Evolutionary conservation across 2,329 filamentous ascomycete species (phyloP).

Genomic region (Exophiala aquamarina): DNA sequence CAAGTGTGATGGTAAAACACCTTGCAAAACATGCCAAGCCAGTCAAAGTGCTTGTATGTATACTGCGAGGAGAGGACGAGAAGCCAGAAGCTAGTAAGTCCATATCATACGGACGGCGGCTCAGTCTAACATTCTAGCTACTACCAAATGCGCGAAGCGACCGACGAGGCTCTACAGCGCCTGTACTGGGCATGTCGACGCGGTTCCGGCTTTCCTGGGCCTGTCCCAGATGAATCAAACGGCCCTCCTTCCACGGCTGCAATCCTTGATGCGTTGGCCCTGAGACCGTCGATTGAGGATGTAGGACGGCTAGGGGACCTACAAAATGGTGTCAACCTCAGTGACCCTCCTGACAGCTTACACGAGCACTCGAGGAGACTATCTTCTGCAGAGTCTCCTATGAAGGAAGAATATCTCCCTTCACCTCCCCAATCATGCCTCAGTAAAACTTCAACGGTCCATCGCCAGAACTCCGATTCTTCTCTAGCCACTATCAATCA

Average conservation of each 20-base stretch:
- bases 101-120: background rate
- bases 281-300: constrained; percentile 5
- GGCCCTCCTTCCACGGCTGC: constrained; percentile 9
- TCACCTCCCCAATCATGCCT: no score
- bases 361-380: no score
- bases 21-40: constrained; percentile 12
- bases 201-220: constrained; percentile 13
- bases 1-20: constrained; percentile 16
- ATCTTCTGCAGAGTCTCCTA: no score
- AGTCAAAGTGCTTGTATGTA: constrained; percentile 12
- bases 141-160: constrained; percentile 15
- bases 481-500: no score
- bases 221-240: constrained; percentile 9
- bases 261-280: constrained; percentile 13
- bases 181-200: constrained; percentile 16
- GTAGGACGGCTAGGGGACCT: no score
- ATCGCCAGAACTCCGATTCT: no score
- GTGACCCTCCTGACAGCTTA: no score
- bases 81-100: constrained; percentile 17
- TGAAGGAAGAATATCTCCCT: no score
- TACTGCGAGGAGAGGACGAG: constrained; percentile 8
- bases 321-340: no score
- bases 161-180: constrained; percentile 14
- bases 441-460: no score
- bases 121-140: constrained; percentile 2